These are phyloP conservation scores for Puccinia brachypodii DNA, from an alignment of 1,284 basidiomycete genomes.

Conservation along the genomic window DNA sequence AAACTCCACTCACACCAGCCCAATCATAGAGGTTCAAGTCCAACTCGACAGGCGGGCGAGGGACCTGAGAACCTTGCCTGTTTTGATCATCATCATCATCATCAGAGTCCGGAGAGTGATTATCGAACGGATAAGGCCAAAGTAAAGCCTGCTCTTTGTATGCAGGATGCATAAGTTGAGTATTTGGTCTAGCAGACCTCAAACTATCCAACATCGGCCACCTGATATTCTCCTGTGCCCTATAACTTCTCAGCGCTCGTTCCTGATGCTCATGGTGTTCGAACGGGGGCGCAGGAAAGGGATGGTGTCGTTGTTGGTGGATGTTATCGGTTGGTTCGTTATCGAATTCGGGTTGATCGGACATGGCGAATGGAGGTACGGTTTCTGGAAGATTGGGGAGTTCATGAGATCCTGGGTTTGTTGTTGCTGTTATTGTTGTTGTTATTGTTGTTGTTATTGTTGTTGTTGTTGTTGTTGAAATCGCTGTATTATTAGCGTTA, in stretches of 20 bases:
- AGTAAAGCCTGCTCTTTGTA: conserved; percentile 5
- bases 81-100: no score
- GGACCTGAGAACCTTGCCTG: background rate
- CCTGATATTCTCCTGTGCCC: background rate
- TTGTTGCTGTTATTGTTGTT: background rate
- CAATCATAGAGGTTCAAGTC: conserved; percentile 42
- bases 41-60: background rate
- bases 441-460: background rate
- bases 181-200: background rate
- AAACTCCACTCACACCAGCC: conserved; percentile 33
- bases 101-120: no score
- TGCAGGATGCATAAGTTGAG: conserved; percentile 29
- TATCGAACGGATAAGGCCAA: background rate
- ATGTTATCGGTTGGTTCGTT: background rate
- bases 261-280: background rate
- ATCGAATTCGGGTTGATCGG: background rate
- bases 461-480: no score
- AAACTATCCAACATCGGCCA: conserved; percentile 43
- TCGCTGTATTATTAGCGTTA: no score
- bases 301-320: background rate
- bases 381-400: background rate
- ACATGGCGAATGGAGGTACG: background rate
- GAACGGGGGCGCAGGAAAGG: background rate
- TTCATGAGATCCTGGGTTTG: background rate
- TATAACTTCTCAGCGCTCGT: background rate